phyloP scores from a whole-genome alignment of 148 eudicot species.

The Drosera capensis region DNA sequence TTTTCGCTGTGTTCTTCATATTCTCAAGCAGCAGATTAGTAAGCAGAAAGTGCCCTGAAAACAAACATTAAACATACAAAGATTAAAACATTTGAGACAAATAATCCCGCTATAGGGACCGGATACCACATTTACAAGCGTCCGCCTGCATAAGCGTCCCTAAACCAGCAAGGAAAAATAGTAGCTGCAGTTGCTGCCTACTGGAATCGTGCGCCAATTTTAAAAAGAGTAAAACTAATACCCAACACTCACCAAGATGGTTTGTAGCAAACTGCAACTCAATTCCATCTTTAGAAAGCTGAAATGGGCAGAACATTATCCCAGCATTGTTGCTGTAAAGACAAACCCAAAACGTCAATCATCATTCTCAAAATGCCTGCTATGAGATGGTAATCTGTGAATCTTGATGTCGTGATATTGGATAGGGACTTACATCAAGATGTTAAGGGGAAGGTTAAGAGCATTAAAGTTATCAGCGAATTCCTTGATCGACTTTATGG shows the following conservation, averaged over 20 bases:
- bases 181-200: no score
- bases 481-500: conserved; percentile 36
- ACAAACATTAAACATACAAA: no score
- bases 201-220: no score
- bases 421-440: conserved; percentile 42
- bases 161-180: no score
- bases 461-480: conserved; percentile 39
- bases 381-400: background rate
- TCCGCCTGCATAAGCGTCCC: no score
- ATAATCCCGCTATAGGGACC: no score
- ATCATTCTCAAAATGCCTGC: background rate
- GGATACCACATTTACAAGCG: no score
- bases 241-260: conserved; percentile 37
- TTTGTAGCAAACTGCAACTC: conserved; percentile 89
- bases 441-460: conserved; percentile 57
- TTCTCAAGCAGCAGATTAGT: conserved; percentile 60
- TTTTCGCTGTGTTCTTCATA: conserved; percentile 58
- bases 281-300: conserved; percentile 67
- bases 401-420: background rate
- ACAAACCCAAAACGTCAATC: background rate
- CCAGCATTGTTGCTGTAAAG: conserved; percentile 89
- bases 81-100: no score
- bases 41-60: conserved; percentile 71
- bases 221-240: no score
- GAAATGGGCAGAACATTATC: conserved; percentile 70